Conservation (phyloP, 139 green algal genomes). For the Coccomyxa sp. region DNA sequence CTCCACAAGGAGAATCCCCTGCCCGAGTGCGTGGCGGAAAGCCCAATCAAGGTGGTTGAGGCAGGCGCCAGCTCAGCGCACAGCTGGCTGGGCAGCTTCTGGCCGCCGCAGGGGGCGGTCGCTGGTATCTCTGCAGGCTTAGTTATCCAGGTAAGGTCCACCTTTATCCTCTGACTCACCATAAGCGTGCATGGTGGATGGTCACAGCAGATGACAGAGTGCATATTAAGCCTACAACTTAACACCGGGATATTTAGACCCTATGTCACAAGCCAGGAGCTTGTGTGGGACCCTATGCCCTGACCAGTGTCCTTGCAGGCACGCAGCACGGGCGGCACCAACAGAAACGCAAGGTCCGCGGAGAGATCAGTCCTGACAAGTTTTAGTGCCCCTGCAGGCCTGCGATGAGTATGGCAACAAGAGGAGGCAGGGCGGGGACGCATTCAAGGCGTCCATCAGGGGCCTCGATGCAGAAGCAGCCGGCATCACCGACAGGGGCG, state of each 20-base stretch:
- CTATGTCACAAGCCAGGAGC: not conserved
- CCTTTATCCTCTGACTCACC: not conserved
- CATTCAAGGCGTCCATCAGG: slow-evolving; percentile 12
- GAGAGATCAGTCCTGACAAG: no score
- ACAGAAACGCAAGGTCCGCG: no score
- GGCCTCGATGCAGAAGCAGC: slow-evolving; percentile 5
- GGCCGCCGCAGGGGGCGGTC: slow-evolving; percentile 19
- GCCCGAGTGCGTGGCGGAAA: not conserved
- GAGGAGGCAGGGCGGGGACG: slow-evolving; percentile 9
- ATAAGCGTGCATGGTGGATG: no score
- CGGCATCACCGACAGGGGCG: slow-evolving; percentile 14
- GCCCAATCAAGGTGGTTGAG: slow-evolving; percentile 10
- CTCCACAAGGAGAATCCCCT: not conserved
- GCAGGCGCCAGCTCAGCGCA: not conserved
- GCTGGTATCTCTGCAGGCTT: slow-evolving; percentile 18
- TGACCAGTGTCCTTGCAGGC: no score
- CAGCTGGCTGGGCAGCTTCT: slow-evolving; percentile 9
- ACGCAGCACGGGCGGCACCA: no score
- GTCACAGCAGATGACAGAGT: no score
- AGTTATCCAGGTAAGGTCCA: slow-evolving; percentile 22
- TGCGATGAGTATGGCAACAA: slow-evolving; percentile 17
- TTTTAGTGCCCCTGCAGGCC: slow-evolving; percentile 18
- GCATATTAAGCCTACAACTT: no score
- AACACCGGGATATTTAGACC: no score
- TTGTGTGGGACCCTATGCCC: not conserved